These are phyloP conservation scores for Aspergillus brasiliensis DNA, from an alignment of 2,329 filamentous ascomycete species.

Conservation along the genomic window DNA sequence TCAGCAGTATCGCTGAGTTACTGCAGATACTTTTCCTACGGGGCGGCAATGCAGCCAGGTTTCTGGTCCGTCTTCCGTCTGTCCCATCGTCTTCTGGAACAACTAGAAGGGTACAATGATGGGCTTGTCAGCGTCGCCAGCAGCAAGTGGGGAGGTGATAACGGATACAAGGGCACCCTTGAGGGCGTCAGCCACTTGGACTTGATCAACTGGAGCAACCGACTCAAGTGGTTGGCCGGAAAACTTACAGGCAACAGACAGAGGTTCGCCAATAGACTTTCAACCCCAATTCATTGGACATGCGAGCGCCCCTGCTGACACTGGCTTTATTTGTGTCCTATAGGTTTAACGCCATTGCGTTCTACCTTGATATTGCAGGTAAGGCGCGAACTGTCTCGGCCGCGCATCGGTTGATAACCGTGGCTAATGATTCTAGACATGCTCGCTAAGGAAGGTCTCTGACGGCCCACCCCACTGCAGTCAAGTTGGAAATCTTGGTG, in stretches of 20 bases:
- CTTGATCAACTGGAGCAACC: conserved; percentile 68
- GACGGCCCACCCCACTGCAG: conserved; percentile 15
- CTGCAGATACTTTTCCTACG: conserved; percentile 63
- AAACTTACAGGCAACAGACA: conserved; percentile 58
- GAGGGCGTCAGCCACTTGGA: conserved; percentile 66
- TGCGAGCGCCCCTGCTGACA: background rate
- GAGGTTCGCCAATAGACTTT: conserved; percentile 40
- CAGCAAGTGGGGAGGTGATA: conserved; percentile 59
- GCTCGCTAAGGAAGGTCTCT: conserved; percentile 67
- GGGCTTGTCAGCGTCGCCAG: conserved; percentile 63
- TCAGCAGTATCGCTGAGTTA: conserved; percentile 12
- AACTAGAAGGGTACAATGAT: conserved; percentile 62
- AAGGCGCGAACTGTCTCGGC: conserved; percentile 18
- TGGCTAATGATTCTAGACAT: conserved; percentile 51
- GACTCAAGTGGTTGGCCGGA: conserved; percentile 61
- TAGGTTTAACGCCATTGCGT: conserved; percentile 65
- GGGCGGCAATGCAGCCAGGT: conserved; percentile 58
- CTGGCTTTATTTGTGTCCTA: conserved; percentile 15
- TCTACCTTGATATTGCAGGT: conserved; percentile 69
- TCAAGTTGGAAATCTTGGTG: conserved; percentile 20
- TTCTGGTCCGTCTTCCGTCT: conserved; percentile 60
- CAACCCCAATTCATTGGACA: background rate
- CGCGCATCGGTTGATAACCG: conserved; percentile 6
- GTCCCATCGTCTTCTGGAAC: conserved; percentile 57
- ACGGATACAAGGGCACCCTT: conserved; percentile 62